Conservation (phyloP, 2,329 filamentous ascomycete genomes). For the Beauveria australis region DNA sequence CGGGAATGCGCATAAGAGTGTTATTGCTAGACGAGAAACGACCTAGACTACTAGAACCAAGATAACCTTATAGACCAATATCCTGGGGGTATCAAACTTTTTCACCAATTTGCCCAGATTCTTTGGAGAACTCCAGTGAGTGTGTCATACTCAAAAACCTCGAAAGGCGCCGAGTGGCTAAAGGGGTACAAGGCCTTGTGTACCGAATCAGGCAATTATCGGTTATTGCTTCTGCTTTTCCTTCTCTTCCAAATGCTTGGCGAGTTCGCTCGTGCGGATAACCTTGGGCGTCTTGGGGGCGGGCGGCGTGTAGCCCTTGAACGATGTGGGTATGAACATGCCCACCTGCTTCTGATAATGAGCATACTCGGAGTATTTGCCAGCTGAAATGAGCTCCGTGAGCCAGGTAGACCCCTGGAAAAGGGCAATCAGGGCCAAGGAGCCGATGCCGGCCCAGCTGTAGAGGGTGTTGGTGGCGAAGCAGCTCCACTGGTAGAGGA, state of each 20-base stretch:
- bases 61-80: neutral
- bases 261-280: slow-evolving; percentile 43
- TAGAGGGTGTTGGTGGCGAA: slow-evolving; percentile 60
- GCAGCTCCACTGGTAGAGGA: slow-evolving; percentile 82
- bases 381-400: slow-evolving; percentile 70
- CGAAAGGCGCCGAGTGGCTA: too few relatives aligned
- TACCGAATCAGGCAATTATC: neutral
- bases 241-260: slow-evolving; percentile 35
- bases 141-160: neutral
- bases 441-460: slow-evolving; percentile 72
- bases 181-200: too few relatives aligned
- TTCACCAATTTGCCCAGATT: too few relatives aligned
- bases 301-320: slow-evolving; percentile 33
- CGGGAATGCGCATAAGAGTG: slow-evolving; percentile 18
- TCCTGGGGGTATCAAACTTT: too few relatives aligned
- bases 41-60: neutral
- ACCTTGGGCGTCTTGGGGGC: slow-evolving; percentile 33
- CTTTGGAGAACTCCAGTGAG: neutral
- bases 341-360: slow-evolving; percentile 77
- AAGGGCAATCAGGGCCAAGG: slow-evolving; percentile 61
- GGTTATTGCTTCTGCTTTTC: slow-evolving; percentile 24
- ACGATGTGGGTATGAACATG: slow-evolving; percentile 64
- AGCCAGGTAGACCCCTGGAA: slow-evolving; percentile 88
- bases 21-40: neutral
- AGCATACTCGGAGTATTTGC: slow-evolving; percentile 83